Percentiles rank a stretch among this genome's conserved stretches.
These are phyloP conservation scores for Fusarium irregulare DNA, from an alignment of 2,329 filamentous ascomycete genomes.

Conservation along the genomic window DNA sequence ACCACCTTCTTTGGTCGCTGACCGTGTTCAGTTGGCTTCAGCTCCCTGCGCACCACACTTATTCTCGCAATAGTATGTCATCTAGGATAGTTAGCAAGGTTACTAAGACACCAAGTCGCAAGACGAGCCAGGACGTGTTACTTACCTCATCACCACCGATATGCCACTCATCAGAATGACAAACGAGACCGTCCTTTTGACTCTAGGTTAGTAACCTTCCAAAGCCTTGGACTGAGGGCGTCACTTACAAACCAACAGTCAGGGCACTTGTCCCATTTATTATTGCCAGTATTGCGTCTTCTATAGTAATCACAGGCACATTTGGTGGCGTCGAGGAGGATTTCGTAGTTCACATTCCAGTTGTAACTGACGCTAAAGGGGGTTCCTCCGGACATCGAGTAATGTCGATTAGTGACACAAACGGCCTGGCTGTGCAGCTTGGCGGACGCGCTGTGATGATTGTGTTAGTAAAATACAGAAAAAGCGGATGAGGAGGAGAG, in stretches of 20 bases:
- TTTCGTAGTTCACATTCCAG: slow-evolving; percentile 23
- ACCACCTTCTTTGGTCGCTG: fast-evolving
- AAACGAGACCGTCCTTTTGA: slow-evolving; percentile 24
- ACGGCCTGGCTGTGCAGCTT: slow-evolving; percentile 26
- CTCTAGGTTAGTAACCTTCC: neutral
- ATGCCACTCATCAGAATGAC: slow-evolving; percentile 25
- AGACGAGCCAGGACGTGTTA: neutral
- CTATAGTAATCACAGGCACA: slow-evolving; percentile 28
- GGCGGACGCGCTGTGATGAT: neutral
- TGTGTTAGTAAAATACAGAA: fast-evolving
- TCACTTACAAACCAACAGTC: slow-evolving; percentile 29
- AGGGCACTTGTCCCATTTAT: slow-evolving; percentile 31
- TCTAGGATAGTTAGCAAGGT: neutral
- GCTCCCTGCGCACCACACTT: neutral
- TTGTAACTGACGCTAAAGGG: slow-evolving; percentile 28
- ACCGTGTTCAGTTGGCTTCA: neutral
- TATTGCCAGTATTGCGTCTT: slow-evolving; percentile 19
- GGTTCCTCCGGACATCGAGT: neutral
- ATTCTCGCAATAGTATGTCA: neutral
- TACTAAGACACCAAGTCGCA: neutral
- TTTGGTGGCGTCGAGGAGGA: slow-evolving; percentile 17
- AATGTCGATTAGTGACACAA: slow-evolving; percentile 12
- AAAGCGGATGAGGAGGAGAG: too few relatives aligned
- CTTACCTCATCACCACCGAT: slow-evolving; percentile 39
- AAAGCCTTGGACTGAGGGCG: fast-evolving